Evolutionary conservation across 768 basidiomycete genomes (phyloP).

Genomic region (Podaxis mareebaensis): DNA sequence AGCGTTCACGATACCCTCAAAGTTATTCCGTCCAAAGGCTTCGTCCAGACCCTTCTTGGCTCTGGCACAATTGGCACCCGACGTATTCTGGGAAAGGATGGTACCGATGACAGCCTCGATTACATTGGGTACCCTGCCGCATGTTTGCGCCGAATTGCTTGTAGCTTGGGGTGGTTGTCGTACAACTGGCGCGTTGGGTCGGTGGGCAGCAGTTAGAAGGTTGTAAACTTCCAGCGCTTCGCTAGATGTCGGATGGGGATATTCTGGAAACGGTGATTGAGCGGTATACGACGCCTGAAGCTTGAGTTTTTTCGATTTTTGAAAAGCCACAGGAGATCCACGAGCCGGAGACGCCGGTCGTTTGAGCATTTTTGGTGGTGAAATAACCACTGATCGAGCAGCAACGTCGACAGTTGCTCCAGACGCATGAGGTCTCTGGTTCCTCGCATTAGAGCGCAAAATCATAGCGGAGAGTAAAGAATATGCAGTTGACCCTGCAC

Average conservation of each 20-base stretch:
- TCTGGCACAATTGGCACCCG: constrained; percentile 46
- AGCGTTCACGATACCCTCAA: constrained; percentile 47
- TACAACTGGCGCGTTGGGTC: constrained; percentile 27
- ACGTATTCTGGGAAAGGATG: constrained; percentile 63
- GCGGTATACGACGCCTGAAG: constrained; percentile 40
- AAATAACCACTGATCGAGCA: constrained; percentile 11
- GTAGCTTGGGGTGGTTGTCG: constrained; percentile 25
- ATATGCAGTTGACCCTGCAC: neutral
- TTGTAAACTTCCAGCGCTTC: constrained; percentile 42
- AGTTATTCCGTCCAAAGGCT: constrained; percentile 51
- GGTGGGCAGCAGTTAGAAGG: constrained; percentile 41
- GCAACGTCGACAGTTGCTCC: neutral
- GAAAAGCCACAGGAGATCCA: neutral
- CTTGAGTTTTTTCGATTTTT: constrained; percentile 48
- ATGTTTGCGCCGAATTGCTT: constrained; percentile 43
- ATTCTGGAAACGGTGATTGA: constrained; percentile 50
- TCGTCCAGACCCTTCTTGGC: constrained; percentile 51
- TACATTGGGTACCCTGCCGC: constrained; percentile 51
- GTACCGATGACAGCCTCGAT: constrained; percentile 59
- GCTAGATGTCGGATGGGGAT: constrained; percentile 41
- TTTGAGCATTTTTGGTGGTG: neutral
- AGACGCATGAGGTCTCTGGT: neutral
- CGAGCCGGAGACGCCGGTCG: neutral
- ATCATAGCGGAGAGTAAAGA: neutral
- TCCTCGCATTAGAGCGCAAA: neutral